Evolutionary conservation across 164 flowering plant genomes (phyloP).

Genomic region (Chimonanthus praecox): DNA sequence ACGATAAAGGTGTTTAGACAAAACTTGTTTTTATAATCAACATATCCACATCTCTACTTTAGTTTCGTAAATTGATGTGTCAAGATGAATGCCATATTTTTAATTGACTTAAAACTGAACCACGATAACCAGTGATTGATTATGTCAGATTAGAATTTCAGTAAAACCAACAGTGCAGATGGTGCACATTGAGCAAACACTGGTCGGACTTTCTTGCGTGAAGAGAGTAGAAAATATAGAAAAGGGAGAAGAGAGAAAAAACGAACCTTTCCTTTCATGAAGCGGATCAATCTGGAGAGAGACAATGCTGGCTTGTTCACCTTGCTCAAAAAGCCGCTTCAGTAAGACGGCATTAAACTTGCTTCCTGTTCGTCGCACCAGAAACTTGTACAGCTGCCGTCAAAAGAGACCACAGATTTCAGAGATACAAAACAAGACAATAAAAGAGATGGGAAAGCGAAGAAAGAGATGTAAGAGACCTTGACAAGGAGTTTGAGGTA

Average conservation of each 20-base stretch:
- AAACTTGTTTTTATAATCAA: too few species aligned
- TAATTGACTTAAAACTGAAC: too few species aligned
- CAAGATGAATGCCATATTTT: too few species aligned
- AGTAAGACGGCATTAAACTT: slow-evolving; percentile 55
- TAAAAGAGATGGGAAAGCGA: neutral
- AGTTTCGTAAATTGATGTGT: too few species aligned
- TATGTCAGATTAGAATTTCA: too few species aligned
- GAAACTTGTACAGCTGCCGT: slow-evolving; percentile 49
- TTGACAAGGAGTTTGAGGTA: slow-evolving; percentile 15
- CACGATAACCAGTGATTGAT: too few species aligned
- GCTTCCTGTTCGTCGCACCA: slow-evolving; percentile 57
- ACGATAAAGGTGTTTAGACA: too few species aligned
- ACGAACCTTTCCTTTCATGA: slow-evolving; percentile 51
- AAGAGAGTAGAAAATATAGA: neutral
- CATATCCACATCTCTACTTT: too few species aligned
- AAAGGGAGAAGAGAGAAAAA: too few species aligned
- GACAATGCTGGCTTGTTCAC: slow-evolving; percentile 50
- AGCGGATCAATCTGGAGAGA: slow-evolving; percentile 39
- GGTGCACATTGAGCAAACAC: too few species aligned
- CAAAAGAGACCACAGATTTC: neutral
- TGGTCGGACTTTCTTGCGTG: too few species aligned
- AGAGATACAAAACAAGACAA: neutral
- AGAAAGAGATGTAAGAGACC: slow-evolving; percentile 1
- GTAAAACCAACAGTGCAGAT: too few species aligned
- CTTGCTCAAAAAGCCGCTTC: slow-evolving; percentile 62